Base-by-base conservation (phyloP, 2,329 filamentous ascomycete species). In the Lomentospora prolificans region DNA sequence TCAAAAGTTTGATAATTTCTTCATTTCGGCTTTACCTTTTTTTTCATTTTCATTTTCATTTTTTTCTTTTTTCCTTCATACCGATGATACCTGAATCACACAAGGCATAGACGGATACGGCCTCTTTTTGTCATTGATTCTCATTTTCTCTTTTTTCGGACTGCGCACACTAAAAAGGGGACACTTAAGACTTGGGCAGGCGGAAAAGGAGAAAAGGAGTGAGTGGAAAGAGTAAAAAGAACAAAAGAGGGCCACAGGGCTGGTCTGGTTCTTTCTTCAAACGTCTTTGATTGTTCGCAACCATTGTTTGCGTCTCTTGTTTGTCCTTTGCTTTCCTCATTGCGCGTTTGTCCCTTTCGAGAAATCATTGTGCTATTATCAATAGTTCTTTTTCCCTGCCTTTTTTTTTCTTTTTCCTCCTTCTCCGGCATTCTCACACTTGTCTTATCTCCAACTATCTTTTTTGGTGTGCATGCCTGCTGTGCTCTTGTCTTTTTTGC, bases 131-230 rank as follows among this genome's bases (percentile, higher is more conserved):
- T 57, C 31, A 39, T 25, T 46, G 8, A 8, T 59, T 53, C 52
- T 55, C 59, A 56, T 50, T 57, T 57, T 25, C 33, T 50, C 60
- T 67, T 66, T 64, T 67, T 67, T 70, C 27, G 50, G n/a, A n/a
- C n/a, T n/a, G n/a, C n/a, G n/a, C n/a, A n/a, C n/a, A n/a, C n/a
- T n/a, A n/a, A n/a, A n/a, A n/a, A n/a, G n/a, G n/a, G n/a, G n/a
- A n/a, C n/a, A 28, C 50, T 12, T 28, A 9, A 25, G 8, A 36
- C 31, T 53, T 31, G 27, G 31, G 51, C 28, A 24, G 31, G 31
- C 17, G 10, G n/a, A 12, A 22, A 19, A 52, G 24, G 27, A 31
- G 27, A 30, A 31, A 51, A 52, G 50, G 36, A 5, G 31, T 17
- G 5, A 25, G 7, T 30, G 12, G 33, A 36, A 19, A 31, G 50